phyloP scores from a whole-genome alignment of 805 yeast genomes.

The Schwanniomyces sp. region DNA sequence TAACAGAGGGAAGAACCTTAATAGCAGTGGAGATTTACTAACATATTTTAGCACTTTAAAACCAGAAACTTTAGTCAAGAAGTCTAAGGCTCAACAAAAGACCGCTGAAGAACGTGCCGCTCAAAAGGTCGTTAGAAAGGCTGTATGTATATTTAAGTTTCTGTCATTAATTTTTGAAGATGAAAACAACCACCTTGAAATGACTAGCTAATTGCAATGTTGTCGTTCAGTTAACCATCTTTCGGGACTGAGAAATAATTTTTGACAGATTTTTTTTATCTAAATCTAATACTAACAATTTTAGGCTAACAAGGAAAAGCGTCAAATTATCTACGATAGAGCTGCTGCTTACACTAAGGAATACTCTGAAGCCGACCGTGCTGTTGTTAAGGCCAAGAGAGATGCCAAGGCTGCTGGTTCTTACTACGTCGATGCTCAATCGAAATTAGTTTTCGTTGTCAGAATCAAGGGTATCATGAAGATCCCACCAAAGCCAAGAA shows the following conservation, averaged over 20 bases:
- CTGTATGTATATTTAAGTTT: constrained; percentile 56
- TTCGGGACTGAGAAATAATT: constrained; percentile 68
- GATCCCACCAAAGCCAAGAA: constrained; percentile 99
- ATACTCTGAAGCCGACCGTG: constrained; percentile 90
- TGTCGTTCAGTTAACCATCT: constrained; percentile 81
- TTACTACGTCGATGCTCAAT: constrained; percentile 93
- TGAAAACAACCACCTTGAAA: constrained; percentile 45
- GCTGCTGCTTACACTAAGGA: constrained; percentile 96
- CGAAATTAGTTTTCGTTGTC: constrained; percentile 90
- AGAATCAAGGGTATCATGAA: constrained; percentile 99
- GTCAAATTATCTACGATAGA: constrained; percentile 84
- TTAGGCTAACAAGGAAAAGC: constrained; percentile 46
- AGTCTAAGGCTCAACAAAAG: constrained; percentile 77
- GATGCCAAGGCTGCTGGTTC: constrained; percentile 93
- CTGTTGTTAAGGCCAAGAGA: constrained; percentile 83
- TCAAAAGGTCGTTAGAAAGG: constrained; percentile 74
- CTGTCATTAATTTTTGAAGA: constrained; percentile 43
- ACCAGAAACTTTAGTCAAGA: constrained; percentile 88
- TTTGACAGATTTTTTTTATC: not conserved
- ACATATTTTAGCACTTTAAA: constrained; percentile 43
- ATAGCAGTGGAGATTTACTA: constrained; percentile 18
- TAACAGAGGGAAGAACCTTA: constrained; percentile 9
- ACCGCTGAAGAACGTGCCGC: constrained; percentile 76
- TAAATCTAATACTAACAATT: constrained; percentile 30
- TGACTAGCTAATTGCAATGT: constrained; percentile 70